Base-by-base conservation (phyloP, 2,329 filamentous ascomycete genomes). In the Arthrobotrys entomopaga region DNA sequence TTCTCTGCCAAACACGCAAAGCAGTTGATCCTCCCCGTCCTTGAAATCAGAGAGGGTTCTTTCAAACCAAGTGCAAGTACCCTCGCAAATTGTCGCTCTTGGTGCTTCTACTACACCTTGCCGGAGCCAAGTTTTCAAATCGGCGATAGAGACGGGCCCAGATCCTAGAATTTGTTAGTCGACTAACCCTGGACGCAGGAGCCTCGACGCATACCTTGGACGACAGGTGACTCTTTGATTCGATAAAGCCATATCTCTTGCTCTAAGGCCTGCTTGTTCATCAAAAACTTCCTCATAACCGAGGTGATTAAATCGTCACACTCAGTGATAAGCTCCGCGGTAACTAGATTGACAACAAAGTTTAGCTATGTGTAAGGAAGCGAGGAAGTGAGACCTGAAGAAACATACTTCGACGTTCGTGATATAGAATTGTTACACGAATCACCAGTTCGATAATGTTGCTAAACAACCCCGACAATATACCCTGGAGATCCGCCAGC, bases 31-130 rank as follows among this genome's bases (percentile, higher is more conserved):
- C n/a, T 72, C 67, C 22, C 67, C 54, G 42, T 60, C 60, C 20
- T 72, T 72, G 24, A 72, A 64, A 2, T 72, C 54, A 0, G 67
- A 72, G 10, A 72, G 54, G 2, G 48, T 65, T 34, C 60, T 59
- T n/a, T 72, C 67, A 26, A 72, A 72, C 67, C 67, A 72, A 20
- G 67, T 72, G 53, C 67, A 72, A 3, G 67, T 72, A 1, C 67
- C 67, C 24, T 72, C 67, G 7, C 53, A 72, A n/a, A 72, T 72
- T 6, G 67, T 72, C 5, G 59, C 53, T 20, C 34, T 65, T 1
- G 67, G 59, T 11, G 49, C 42, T 38, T 65, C 60, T 0, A 65
- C 38, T 0, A 40, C 38, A 11, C 67, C 67, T 24, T 72, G 67
- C 11, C 67, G 67, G 2, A 72, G 42, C 67, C 67, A 72, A n/a